Base-by-base conservation (phyloP, 1,284 basidiomycete species). In the Phlebopus sp. region DNA sequence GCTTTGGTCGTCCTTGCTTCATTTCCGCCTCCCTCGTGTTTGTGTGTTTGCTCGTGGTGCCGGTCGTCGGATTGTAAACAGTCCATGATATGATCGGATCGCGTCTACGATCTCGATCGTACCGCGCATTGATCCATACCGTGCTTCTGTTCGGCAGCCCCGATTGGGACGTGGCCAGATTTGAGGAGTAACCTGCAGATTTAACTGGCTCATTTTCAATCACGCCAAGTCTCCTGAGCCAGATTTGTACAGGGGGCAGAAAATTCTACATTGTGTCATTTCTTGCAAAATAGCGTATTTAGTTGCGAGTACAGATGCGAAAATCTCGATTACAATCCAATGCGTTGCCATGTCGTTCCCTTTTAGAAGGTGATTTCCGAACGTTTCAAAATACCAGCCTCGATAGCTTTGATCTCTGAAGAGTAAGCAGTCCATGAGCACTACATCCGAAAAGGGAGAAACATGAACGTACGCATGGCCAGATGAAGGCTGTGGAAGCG, bases 401-500 rank as follows among this genome's bases (percentile, higher is more conserved):
- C 64, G 42, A 67, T 62, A 6, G 66, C 66, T 48, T 62, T 67
- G 53, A 64, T 66, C 44, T 67, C 64, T 64, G 40, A 4, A 17
- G 44, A 7, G 5, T 4, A 13, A 8, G 1, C 17, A 9, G 36
- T 58, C 34, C 53, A 48, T 4, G 2, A 46, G 29, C 3, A 2
- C 14, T 1, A 11, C 27, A 29, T 5, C 1, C 0, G 29, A 32
- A 8, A 43, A 14, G 5, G 6, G 36, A 10, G 3, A 23, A 29
- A 13, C 27, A 5, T 17, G 10, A 37, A 62, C 68, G 54, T 37
- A 70, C 69, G 68, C 37, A 73, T 45, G 1, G 72, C 71, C n/a
- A 74, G 53, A 37, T 69, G 59, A 38, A 67, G 64, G 47, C 65
- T 67, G 37, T 67, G 59, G 53, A 70, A 61, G 15, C 72, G 61